These are phyloP conservation scores for Rhizopus sp. DNA, from an alignment of 371 early-diverging fungal species.

Conservation along the genomic window DNA sequence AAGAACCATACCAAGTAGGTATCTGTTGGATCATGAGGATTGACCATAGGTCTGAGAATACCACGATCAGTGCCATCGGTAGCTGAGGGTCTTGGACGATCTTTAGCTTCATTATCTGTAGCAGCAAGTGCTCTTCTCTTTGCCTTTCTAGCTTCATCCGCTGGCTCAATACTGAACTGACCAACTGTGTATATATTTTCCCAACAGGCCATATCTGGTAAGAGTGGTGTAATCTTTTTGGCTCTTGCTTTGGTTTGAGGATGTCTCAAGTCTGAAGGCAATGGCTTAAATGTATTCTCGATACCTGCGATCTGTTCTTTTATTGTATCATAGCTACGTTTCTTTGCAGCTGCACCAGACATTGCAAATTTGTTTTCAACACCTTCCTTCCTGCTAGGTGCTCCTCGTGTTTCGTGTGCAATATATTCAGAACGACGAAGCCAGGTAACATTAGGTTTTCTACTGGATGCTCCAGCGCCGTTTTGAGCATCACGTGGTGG, in stretches of 20 bases:
- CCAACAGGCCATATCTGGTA: constrained; percentile 75
- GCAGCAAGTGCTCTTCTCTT: constrained; percentile 20
- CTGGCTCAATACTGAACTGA: constrained; percentile 75
- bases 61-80: constrained; percentile 57
- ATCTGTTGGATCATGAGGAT: constrained; percentile 54
- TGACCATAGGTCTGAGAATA: constrained; percentile 59
- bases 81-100: constrained; percentile 20
- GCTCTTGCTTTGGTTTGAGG: constrained; percentile 74
- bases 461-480: constrained; percentile 18
- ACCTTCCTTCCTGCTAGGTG: constrained; percentile 28
- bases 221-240: constrained; percentile 74
- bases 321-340: constrained; percentile 39
- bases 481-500: constrained; percentile 37
- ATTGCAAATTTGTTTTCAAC: constrained; percentile 34
- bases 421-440: constrained; percentile 70
- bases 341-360: constrained; percentile 26
- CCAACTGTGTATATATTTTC: constrained; percentile 68
- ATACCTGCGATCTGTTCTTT: constrained; percentile 73
- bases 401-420: constrained; percentile 37
- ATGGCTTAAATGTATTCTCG: constrained; percentile 69
- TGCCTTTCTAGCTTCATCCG: constrained; percentile 44
- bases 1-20: constrained; percentile 52
- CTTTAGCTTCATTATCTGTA: constrained; percentile 1
- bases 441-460: constrained; percentile 62
- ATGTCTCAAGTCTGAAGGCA: constrained; percentile 62